Evolutionary conservation across 2,329 filamentous ascomycete species (phyloP).

Genomic region (Scopulariopsis brevicaulis): DNA sequence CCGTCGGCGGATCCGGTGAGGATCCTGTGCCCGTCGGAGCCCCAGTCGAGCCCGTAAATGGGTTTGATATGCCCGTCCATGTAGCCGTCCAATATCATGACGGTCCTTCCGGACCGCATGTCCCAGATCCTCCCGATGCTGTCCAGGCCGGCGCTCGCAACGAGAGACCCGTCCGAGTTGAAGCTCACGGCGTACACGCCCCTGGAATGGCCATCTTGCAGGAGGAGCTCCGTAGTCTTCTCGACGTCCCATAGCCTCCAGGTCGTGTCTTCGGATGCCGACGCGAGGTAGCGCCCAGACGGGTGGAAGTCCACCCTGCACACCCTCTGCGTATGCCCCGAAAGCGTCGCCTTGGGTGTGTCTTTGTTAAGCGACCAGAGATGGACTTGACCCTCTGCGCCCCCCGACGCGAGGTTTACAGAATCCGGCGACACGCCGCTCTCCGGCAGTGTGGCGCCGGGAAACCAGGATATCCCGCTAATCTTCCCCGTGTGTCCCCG

Average conservation of each 20-base stretch:
- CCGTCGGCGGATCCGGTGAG: slow-evolving; percentile 89
- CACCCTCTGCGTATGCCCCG: slow-evolving; percentile 77
- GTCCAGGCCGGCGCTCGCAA: slow-evolving; percentile 88
- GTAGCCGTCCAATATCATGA: slow-evolving; percentile 90
- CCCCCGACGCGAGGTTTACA: slow-evolving; percentile 83
- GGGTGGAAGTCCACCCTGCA: slow-evolving; percentile 93
- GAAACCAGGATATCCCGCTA: slow-evolving; percentile 84
- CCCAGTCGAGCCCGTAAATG: slow-evolving; percentile 90
- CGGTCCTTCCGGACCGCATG: slow-evolving; percentile 78
- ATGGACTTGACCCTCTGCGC: slow-evolving; percentile 76
- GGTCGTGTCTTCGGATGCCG: slow-evolving; percentile 89
- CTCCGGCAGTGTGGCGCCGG: slow-evolving; percentile 63
- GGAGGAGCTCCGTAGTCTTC: slow-evolving; percentile 68
- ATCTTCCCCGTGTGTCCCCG: slow-evolving; percentile 83
- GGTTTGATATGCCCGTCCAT: slow-evolving; percentile 74
- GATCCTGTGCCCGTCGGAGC: slow-evolving; percentile 79
- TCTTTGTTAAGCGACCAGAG: slow-evolving; percentile 85
- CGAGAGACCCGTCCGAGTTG: slow-evolving; percentile 79
- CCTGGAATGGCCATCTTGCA: slow-evolving; percentile 90
- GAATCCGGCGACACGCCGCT: slow-evolving; percentile 59
- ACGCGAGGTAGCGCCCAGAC: slow-evolving; percentile 79
- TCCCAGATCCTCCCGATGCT: slow-evolving; percentile 96
- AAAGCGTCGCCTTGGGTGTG: slow-evolving; percentile 70
- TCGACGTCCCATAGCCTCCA: slow-evolving; percentile 95
- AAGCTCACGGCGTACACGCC: slow-evolving; percentile 88